These are phyloP conservation scores for Beta vulgaris DNA, from an alignment of 148 eudicot species.

Conservation along the genomic window DNA sequence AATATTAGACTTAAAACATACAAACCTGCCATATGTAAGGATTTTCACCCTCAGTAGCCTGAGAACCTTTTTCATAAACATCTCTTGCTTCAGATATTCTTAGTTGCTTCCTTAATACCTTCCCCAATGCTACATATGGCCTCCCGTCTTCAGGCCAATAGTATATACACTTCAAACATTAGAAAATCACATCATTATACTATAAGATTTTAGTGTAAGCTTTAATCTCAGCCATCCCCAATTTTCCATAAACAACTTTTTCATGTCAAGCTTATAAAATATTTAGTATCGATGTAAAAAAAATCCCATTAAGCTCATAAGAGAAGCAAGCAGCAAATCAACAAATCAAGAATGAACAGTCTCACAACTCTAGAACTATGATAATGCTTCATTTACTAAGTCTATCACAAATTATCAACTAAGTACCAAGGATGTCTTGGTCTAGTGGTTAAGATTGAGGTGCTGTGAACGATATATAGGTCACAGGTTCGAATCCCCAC, in stretches of 20 bases:
- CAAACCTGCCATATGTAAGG: slow-evolving; percentile 94
- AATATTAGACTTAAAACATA: neutral
- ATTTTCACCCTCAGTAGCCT: slow-evolving; percentile 95
- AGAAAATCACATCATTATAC: neutral
- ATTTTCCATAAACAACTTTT: neutral
- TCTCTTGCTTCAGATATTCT: slow-evolving; percentile 73
- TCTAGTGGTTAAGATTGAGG: too few species aligned
- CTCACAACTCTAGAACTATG: too few species aligned
- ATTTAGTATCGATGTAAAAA: too few species aligned
- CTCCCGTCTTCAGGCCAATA: slow-evolving; percentile 98
- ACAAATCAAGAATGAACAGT: too few species aligned
- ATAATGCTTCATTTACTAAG: too few species aligned
- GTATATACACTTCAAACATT: slow-evolving; percentile 53
- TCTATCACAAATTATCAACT: too few species aligned
- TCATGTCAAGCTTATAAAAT: neutral
- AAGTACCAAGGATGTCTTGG: too few species aligned
- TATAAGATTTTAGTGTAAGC: neutral
- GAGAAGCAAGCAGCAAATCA: too few species aligned
- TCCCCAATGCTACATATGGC: slow-evolving; percentile 87
- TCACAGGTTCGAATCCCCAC: too few species aligned
- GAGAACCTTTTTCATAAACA: slow-evolving; percentile 91
- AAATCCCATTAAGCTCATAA: neutral
- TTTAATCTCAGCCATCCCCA: neutral
- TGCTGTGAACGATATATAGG: too few species aligned
- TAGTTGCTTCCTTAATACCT: slow-evolving; percentile 71